Evolutionary conservation across 2,329 filamentous ascomycete species (phyloP), one percentile per base, ranked within the genome.

Genomic region (Alternaria sp.): DNA sequence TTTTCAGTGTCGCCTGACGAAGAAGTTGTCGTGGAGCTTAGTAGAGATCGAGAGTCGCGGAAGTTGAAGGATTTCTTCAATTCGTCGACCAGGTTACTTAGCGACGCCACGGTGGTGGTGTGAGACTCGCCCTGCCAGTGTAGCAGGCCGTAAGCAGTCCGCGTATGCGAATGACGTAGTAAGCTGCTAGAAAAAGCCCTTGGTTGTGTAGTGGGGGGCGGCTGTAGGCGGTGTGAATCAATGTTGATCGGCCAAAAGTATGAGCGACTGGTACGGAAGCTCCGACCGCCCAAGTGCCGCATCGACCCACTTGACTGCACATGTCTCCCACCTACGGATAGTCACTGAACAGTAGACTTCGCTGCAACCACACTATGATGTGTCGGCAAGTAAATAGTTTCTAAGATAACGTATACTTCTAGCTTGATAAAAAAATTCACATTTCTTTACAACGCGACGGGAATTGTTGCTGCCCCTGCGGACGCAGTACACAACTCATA

Each of bases 11-110:
- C 63, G 63, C 57, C 61, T 43, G 57, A 57, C 12, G 67, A 63
- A 36, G 65, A 65, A 17, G 32, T 58, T 15, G 73, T 49, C 7
- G 65, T 63, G 25, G 73, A 74, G 65, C 73, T 67, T 45, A 77
- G 68, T 6, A 72, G 57, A 5, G 75, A 74, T 63, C 75, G 73
- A 57, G 70, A 72, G 61, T 73, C 75, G 63, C 78, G 70, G 68
- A 77, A 79, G 64, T 69, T 60, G 59, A 78, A 69, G 9, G 76
- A 76, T 73, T 73, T 78, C 69, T 77, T 79, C 67, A 77, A 71
- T 73, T 79, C 75, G 67, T 73, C 73, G 63, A 78, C 55, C 52
- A 77, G 57, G 51, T 59, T 69, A 62, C 73, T 76, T 53, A 76
- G 62, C 63, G 75, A 76, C 76, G 77, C 77, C 77, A 79, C 76